Percentiles rank a stretch among this genome's conserved stretches.
Evolutionary conservation across 148 eudicot genomes (phyloP).

Genomic region (Linanthus parryae): DNA sequence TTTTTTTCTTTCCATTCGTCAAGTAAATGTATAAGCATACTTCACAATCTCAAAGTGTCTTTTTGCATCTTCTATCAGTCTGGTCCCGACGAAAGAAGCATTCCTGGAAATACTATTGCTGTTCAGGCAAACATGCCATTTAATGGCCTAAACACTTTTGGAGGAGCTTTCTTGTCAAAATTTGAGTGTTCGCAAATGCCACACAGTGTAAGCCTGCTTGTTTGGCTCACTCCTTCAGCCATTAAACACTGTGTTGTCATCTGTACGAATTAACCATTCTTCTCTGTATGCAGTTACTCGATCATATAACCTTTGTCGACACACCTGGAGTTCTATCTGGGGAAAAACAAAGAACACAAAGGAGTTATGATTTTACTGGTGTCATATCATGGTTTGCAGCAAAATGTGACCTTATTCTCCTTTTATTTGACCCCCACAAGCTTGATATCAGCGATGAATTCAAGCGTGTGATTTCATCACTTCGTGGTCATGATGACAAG

Average conservation of each 20-base stretch:
- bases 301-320: conserved; percentile 86
- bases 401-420: conserved; percentile 82
- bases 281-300: conserved; percentile 45
- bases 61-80: conserved; percentile 23
- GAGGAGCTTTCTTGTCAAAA: conserved; percentile 83
- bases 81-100: conserved; percentile 91
- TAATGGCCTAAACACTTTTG: conserved; percentile 68
- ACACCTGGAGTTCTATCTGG: conserved; percentile 97
- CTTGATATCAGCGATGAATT: conserved; percentile 94
- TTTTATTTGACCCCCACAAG: conserved; percentile 87
- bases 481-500: conserved; percentile 89
- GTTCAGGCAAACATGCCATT: conserved; percentile 89
- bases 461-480: conserved; percentile 78
- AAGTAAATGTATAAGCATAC: neutral
- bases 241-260: too few species aligned
- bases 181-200: conserved; percentile 97
- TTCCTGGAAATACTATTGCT: conserved; percentile 89
- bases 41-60: neutral
- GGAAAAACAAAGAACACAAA: conserved; percentile 84
- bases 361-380: conserved; percentile 94
- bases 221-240: too few species aligned
- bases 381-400: conserved; percentile 97
- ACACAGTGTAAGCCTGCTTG: conserved; percentile 46
- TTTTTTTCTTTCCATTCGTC: neutral
- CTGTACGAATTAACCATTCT: too few species aligned